Base-by-base conservation (phyloP, 805 yeast genomes). In the Blastobotrys parvus region DNA sequence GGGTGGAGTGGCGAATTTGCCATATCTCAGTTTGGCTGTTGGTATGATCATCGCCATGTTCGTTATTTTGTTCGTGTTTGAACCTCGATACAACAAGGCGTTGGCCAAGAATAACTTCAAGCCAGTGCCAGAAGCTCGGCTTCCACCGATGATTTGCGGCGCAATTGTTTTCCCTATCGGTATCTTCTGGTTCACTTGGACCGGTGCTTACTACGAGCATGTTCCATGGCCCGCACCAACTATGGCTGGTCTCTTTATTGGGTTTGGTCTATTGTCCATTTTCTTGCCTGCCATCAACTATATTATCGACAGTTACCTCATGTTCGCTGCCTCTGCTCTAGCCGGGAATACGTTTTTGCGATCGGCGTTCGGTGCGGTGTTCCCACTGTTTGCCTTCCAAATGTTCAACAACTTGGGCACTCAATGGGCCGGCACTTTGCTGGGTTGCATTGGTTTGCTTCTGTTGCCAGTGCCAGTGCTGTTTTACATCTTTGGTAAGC, bases 211-310 rank as follows among this genome's bases (percentile, higher is more conserved):
- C 62, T 80, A 75, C 39, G 62, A 79, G 29, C 62, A 63, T 35
- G 75, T 85, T 31, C 95, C 81, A 58, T 88, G 90, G 90, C 80
- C 78, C 54, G 84, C 75, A n/a, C 92, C 94, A 33, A 73, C 82
- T 2, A 63, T 76, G 22, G 77, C 84, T 22, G 82, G 85, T 49
- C 47, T 74, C 3, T 71, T 80, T 55, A 71, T 76, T 31, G 89
- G 88, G 10, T 75, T 72, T 49, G 94, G 90, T 31, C 63, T 82
- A 45, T 66, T 81, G 49, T 69, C 77, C 35, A 76, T 84, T 44
- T 84, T 84, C 67, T 65, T 80, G 50, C 77, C 87, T 8, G 72
- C 82, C 21, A 61, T 83, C 53, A 83, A 79, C 61, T 84, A 84
- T 60, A 69, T 84, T 57, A 70, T 84, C 52, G 94, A 84, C 59